Evolutionary conservation across 1,284 basidiomycete genomes (phyloP), one percentile per base, ranked within the genome.

Genomic region (Phellopilus nigrolimitatus): DNA sequence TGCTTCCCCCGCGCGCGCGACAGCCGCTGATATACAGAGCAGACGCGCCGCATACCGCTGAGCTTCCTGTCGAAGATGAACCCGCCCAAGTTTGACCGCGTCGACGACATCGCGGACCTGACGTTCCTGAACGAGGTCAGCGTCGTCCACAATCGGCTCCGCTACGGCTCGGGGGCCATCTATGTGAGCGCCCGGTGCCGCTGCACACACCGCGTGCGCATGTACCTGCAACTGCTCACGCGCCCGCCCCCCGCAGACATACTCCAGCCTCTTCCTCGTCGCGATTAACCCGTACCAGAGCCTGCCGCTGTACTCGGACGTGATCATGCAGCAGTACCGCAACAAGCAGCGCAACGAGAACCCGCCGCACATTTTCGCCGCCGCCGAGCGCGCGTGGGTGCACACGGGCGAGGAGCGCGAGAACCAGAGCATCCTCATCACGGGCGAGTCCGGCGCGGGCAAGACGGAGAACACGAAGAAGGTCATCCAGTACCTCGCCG

Each of bases 401-500:
- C 95, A 94, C 68, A 99, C 99, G 89, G 88, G 95, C 24, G 92
- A 95, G 57, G 93, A 97, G 66, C 79, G 93, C 47, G 95, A 99
- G 72, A 95, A 95, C 60, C 97, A 99, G 70, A 95, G 92, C 63
- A 93, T 99, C 56, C 80, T 99, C 47, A 97, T 99, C 70, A 95
- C 92, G 3, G 97, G 97, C 50, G 97, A 99, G 75, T 99, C 97
- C 2, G 97, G 97, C 37, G 97, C 97, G 1, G 97, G 97, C 40
- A 99, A 99, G 76, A 99, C 97, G 1, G 97, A 99, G 67, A 99
- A 95, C 70, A 99, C 97, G 12, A 99, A 99, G 78, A 98, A 98
- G 65, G 95, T 99, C 62, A 99, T 99, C 54, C 97, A 99, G 67
- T 99, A 99, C 68, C 84, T 99, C 28, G 95, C 97, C 0, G 93